Conservation (phyloP, 2,329 filamentous ascomycete genomes). For the Aspergillus viridinutans region DNA sequence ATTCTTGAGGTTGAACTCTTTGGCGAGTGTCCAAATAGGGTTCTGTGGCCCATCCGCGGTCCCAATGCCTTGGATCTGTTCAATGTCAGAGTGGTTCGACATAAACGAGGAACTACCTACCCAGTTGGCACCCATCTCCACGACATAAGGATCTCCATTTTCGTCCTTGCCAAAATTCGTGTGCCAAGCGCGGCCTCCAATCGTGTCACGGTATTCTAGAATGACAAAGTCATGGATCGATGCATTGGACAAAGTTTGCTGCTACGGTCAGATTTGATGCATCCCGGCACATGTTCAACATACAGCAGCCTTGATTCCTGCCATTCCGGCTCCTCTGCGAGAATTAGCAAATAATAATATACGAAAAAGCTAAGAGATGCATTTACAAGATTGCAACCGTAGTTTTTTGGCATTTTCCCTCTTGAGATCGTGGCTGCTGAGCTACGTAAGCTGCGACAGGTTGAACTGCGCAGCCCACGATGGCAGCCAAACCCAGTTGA, state of each 20-base stretch:
- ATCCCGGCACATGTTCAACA: conserved; percentile 4
- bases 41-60: conserved; percentile 39
- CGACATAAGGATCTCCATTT: conserved; percentile 51
- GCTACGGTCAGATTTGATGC: conserved; percentile 1
- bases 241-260: conserved; percentile 57
- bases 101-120: conserved; percentile 18
- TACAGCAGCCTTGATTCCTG: conserved; percentile 59
- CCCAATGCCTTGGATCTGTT: conserved; percentile 41
- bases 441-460: conserved; percentile 8
- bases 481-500: neutral
- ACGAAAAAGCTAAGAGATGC: neutral
- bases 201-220: conserved; percentile 58
- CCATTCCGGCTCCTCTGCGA: conserved; percentile 52
- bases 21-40: conserved; percentile 57
- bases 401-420: conserved; percentile 25
- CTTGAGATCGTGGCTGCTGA: conserved; percentile 12
- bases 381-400: conserved; percentile 29
- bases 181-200: conserved; percentile 59
- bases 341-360: neutral
- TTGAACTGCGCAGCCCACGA: neutral
- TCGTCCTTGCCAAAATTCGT: conserved; percentile 51
- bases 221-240: conserved; percentile 62
- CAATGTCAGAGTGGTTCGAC: neutral
- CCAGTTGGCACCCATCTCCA: conserved; percentile 68
- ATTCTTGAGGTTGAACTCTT: conserved; percentile 56